Conservation (phyloP, 805 yeast species). For the Pichia manshurica region DNA sequence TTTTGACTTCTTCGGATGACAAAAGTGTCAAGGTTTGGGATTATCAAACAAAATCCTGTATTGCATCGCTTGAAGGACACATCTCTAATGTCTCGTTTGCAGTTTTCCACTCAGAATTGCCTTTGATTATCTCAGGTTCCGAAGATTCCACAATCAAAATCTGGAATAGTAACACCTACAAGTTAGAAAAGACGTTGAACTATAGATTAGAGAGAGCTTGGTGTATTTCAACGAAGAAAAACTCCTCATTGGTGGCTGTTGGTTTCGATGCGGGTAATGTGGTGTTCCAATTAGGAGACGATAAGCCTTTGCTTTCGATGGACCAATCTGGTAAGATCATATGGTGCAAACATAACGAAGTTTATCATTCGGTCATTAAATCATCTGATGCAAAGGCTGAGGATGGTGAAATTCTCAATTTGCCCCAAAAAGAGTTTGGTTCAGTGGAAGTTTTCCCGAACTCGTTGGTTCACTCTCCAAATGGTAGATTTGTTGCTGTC, state of each 20-base stretch:
- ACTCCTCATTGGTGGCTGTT: constrained; percentile 74
- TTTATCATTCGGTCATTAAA: constrained; percentile 75
- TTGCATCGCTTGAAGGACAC: constrained; percentile 92
- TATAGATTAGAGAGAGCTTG: constrained; percentile 94
- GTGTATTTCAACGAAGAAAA: constrained; percentile 78
- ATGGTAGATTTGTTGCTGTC: constrained; percentile 94
- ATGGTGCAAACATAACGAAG: constrained; percentile 87
- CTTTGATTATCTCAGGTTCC: constrained; percentile 89
- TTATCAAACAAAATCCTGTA: constrained; percentile 93
- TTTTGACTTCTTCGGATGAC: constrained; percentile 89
- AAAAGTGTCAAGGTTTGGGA: constrained; percentile 88
- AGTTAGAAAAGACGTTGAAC: constrained; percentile 85
- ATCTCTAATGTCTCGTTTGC: constrained; percentile 94
- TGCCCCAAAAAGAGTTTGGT: constrained; percentile 89
- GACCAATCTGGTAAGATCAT: constrained; percentile 88
- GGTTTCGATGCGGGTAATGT: constrained; percentile 95
- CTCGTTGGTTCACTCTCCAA: constrained; percentile 84
- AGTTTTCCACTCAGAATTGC: constrained; percentile 95
- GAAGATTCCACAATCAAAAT: constrained; percentile 92
- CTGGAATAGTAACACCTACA: constrained; percentile 94
- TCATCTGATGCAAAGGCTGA: constrained; percentile 51
- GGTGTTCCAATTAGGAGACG: constrained; percentile 85
- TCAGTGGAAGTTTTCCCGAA: constrained; percentile 89
- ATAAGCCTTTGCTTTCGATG: constrained; percentile 90
- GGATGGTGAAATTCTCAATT: constrained; percentile 75